Base-by-base conservation (phyloP, 2,329 filamentous ascomycete genomes). In the Fusarium caatingaense region DNA sequence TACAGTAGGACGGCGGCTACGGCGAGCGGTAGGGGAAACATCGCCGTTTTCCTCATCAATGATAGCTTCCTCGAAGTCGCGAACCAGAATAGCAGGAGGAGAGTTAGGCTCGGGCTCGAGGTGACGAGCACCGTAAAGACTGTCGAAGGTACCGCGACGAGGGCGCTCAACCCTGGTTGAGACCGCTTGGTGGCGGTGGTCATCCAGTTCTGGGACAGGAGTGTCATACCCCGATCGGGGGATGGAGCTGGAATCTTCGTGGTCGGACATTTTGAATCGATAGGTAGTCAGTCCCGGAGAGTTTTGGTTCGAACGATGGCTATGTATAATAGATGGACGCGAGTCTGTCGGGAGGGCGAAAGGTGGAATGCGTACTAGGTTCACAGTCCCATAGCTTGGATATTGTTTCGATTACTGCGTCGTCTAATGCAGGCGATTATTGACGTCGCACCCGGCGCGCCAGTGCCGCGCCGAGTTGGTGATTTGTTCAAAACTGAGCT, bases 61-160 rank as follows among this genome's bases (percentile, higher is more conserved):
- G 34, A 97, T 85, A 16, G 93, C 94, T 72, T 96, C 89, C 79
- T 98, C 94, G 72, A 97, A 97, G 78, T 97, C 94, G 60, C 93
- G 89, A 41, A 92, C 86, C 27, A 81, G 79, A 32, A 87, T 79
- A n/a, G 79, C 78, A 54, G 79, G 76, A 53, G 79, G 74, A n/a
- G 75, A 61, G 16, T 53, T 74, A 55, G 76, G 74, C 28, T 81
- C 80, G 72, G 81, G 75, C 27, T 82, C 78, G 68, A 84, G 72
- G 62, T 86, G 83, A 40, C 83, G 82, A 56, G 84, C 78, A 49
- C 86, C 86, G 65, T 90, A 88, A 7, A 92, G 83, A 56, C 91
- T 93, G 70, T 92, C 92, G 70, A 93, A 89, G 5, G 92, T 94
- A 42, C 92, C 92, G 58, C 92, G 87, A 57, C 92, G 88, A 61